Conservation (phyloP, 495 filamentous ascomycete species). For the Lineolata rhizophorae region DNA sequence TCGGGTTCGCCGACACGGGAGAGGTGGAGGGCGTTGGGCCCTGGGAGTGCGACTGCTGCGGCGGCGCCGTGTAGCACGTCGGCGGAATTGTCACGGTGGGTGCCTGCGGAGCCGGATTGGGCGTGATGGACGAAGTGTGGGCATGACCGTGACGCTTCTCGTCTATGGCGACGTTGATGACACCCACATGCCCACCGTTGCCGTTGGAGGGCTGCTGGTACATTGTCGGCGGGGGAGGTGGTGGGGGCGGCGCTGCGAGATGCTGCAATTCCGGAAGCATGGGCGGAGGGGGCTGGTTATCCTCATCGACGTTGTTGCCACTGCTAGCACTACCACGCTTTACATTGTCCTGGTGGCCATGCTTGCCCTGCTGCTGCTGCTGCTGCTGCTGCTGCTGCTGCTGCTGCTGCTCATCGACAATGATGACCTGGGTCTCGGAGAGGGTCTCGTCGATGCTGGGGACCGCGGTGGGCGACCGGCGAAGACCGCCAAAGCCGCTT, state of each 20-base stretch:
- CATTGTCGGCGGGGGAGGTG: conserved; percentile 43
- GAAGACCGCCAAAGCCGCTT: too few relatives aligned
- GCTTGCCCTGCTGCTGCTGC: background rate
- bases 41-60: conserved; percentile 1
- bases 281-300: conserved; percentile 22
- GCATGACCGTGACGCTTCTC: conserved; percentile 3
- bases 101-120: conserved; percentile 4
- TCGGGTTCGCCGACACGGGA: conserved; percentile 7
- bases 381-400: conserved; percentile 5
- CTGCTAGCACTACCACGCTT: background rate
- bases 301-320: too few relatives aligned
- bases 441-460: conserved; percentile 46
- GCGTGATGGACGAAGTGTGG: conserved; percentile 2
- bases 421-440: conserved; percentile 18
- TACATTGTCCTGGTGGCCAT: background rate
- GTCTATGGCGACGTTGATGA: conserved; percentile 22
- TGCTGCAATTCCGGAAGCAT: conserved; percentile 74
- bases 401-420: conserved; percentile 11
- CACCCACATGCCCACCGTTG: conserved; percentile 6
- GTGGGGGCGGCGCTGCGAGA: conserved; percentile 43
- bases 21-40: background rate
- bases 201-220: conserved; percentile 10
- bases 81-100: conserved; percentile 3
- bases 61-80: conserved; percentile 2
- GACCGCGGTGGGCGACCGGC: conserved; percentile 10